Base-by-base conservation (phyloP, 2,329 filamentous ascomycete genomes). In the Trichoderma afroharzianum region DNA sequence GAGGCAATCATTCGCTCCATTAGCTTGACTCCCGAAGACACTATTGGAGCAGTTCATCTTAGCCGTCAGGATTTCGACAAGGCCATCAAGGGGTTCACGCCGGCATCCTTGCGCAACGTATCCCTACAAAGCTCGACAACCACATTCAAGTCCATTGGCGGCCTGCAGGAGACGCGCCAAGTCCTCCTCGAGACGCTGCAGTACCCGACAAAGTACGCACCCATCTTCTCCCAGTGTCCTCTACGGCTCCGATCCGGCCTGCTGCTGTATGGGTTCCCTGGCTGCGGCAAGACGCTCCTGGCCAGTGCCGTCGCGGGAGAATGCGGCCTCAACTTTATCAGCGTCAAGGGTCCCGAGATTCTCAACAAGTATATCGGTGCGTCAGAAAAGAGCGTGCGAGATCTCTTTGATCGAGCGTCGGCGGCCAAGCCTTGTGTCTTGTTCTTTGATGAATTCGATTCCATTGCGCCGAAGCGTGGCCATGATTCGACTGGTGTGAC, bases 351-450 rank as follows among this genome's bases (percentile, higher is more conserved):
- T 0, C 96, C 96, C 0, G 97, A 99, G 81, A 98, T 99, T 72
- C 84, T 99, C 69, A 99, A 99, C 86, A 99, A 99, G 83, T 99
- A 99, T 81, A 99, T 99, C 72, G 96, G 96, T 78, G 96, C 96
- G 0, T 97, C 93, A 32, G 96, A 99, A 78, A 99, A 99, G 85
- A 94, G 91, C 73, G 95, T 99, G 7, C 91, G 97, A 55, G 96
- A 99, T 80, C 86, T 99, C 1, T 99, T 99, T 78, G 95, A 97
- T 79, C 90, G 96, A 55, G 96, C 96, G 0, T 91, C 92, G 78
- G 95, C 96, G 3, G 96, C 96, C 5, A 90, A 92, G 72, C 97
- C 97, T 0, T 98, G 96, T 76, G 93, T 99, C 5, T 86, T 99
- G 9, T 99, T 99, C 86, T 99, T 99, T 79, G 96, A 99, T 79